Evolutionary conservation across 2,329 filamentous ascomycete genomes (phyloP).

Genomic region (Mollisia scopiformis): DNA sequence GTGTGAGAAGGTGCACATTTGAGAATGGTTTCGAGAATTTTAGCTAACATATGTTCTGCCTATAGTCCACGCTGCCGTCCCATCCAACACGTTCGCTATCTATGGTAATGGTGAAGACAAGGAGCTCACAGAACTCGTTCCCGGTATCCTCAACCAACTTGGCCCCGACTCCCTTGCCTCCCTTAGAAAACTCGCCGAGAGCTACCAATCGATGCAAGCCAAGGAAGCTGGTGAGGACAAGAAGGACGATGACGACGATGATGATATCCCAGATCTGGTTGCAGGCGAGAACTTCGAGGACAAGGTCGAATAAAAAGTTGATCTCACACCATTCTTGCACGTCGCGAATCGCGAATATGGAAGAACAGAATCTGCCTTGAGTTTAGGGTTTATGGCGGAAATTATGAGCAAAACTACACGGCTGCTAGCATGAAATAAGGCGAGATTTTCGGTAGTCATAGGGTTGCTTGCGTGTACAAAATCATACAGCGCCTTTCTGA

Average conservation of each 20-base stretch:
- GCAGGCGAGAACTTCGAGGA: conserved; percentile 98
- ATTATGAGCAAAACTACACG: conserved; percentile 21
- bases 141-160: conserved; percentile 99
- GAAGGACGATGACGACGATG: conserved; percentile 75
- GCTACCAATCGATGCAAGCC: conserved; percentile 99
- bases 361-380: conserved; percentile 19
- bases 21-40: background rate
- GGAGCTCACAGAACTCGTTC: conserved; percentile 98
- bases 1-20: background rate
- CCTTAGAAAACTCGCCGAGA: conserved; percentile 97
- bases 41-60: background rate
- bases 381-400: conserved; percentile 22
- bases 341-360: conserved; percentile 5
- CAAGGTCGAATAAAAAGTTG: conserved; percentile 59
- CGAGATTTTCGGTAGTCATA: conserved; percentile 33
- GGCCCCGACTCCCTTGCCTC: conserved; percentile 97
- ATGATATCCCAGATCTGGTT: conserved; percentile 96
- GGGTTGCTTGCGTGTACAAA: conserved; percentile 38
- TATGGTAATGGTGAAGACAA: conserved; percentile 99
- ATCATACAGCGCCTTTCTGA: conserved; percentile 33
- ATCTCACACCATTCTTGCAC: background rate
- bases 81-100: conserved; percentile 99
- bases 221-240: conserved; percentile 76
- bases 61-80: conserved; percentile 92
- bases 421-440: conserved; percentile 27